These are phyloP conservation scores for Apiospora saccharicola DNA, from an alignment of 2,329 filamentous ascomycete species.

Conservation along the genomic window DNA sequence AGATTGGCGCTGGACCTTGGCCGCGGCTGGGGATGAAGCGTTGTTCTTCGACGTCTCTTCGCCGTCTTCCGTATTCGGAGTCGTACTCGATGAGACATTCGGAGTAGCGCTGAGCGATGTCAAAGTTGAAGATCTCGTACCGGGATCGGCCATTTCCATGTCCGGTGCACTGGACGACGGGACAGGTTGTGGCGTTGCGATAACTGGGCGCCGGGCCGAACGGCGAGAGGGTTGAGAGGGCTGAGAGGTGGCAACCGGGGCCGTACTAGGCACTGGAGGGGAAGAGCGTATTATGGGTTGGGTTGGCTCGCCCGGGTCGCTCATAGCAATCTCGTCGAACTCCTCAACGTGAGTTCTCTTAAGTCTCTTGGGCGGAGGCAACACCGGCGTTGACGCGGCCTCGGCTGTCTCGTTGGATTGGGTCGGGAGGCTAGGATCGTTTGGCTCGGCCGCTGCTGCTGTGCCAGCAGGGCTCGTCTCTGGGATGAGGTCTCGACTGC, in stretches of 20 bases:
- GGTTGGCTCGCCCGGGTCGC: background rate
- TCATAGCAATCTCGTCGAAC: background rate
- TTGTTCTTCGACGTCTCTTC: constrained; percentile 25
- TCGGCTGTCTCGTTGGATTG: background rate
- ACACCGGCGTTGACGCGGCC: background rate
- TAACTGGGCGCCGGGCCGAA: background rate
- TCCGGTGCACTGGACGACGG: background rate
- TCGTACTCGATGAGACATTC: constrained; percentile 36
- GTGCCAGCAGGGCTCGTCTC: constrained; percentile 17
- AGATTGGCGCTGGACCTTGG: constrained; percentile 40
- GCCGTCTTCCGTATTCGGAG: constrained; percentile 36
- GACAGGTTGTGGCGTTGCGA: background rate
- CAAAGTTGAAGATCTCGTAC: constrained; percentile 37
- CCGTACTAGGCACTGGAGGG: constrained; percentile 19
- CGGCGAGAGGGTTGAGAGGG: constrained; percentile 1
- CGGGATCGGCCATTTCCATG: constrained; percentile 17
- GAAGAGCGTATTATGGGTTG: constrained; percentile 18
- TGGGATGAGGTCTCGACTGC: constrained; percentile 15
- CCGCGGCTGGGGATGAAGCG: constrained; percentile 44
- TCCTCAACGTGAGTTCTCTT: background rate
- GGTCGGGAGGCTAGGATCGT: background rate
- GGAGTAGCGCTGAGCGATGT: constrained; percentile 40
- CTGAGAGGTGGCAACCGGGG: constrained; percentile 26
- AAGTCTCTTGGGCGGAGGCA: background rate
- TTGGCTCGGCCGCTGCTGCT: constrained; percentile 22